phyloP scores from a whole-genome alignment of 2,329 filamentous ascomycete species.

The Colletotrichum musicola region DNA sequence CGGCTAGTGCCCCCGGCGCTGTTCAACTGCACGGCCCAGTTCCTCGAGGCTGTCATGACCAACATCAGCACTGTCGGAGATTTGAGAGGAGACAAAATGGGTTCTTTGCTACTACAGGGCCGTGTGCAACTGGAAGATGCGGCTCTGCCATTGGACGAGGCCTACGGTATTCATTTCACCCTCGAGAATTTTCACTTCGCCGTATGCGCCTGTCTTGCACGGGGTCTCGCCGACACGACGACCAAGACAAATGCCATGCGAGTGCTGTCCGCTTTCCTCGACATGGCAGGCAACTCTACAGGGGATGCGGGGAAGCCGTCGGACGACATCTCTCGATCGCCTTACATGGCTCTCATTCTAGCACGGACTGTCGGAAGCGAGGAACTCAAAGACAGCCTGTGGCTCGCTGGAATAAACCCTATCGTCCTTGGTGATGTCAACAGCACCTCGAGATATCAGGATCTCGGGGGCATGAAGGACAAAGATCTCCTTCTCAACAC shows the following conservation, averaged over 20 bases:
- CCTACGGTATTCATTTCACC: conserved; percentile 75
- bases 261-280: conserved; percentile 72
- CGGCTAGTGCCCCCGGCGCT: conserved; percentile 72
- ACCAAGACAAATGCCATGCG: conserved; percentile 71
- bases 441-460: conserved; percentile 56
- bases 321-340: conserved; percentile 52
- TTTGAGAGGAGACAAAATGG: conserved; percentile 70
- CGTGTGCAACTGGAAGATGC: conserved; percentile 72
- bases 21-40: conserved; percentile 75
- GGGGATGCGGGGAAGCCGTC: conserved; percentile 41
- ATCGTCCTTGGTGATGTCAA: conserved; percentile 55
- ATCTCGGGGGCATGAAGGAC: conserved; percentile 65
- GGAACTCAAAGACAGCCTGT: conserved; percentile 73
- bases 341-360: conserved; percentile 72
- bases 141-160: conserved; percentile 71
- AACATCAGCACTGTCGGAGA: conserved; percentile 74
- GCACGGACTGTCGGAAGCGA: conserved; percentile 67
- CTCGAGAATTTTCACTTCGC: conserved; percentile 76
- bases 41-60: conserved; percentile 73
- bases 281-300: conserved; percentile 58
- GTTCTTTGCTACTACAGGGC: conserved; percentile 71
- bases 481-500: conserved; percentile 73
- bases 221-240: conserved; percentile 72
- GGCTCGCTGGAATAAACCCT: conserved; percentile 68
- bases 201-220: conserved; percentile 72